Percentiles rank a stretch among this genome's conserved stretches.
Evolutionary conservation across 1,284 basidiomycete genomes (phyloP).

Genomic region (Microbotryum lychnidis-dioicae): DNA sequence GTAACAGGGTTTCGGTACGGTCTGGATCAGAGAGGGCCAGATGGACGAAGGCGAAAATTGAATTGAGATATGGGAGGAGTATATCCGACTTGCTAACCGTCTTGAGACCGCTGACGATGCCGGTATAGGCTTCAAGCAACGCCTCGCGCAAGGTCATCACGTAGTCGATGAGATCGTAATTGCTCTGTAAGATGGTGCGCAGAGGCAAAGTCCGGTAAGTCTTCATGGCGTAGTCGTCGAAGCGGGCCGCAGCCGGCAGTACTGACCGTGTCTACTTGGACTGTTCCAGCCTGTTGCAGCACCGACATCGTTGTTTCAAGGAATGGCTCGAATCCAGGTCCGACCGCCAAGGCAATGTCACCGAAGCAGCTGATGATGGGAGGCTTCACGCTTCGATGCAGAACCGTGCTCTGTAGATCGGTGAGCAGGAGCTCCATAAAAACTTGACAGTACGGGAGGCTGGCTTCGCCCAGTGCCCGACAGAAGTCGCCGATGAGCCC

Average conservation of each 20-base stretch:
- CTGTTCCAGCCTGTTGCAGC: slow-evolving; percentile 76
- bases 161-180: slow-evolving; percentile 87
- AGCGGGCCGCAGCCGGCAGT: slow-evolving; percentile 7
- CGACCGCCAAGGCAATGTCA: slow-evolving; percentile 90
- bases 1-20: slow-evolving; percentile 67
- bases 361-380: slow-evolving; percentile 92
- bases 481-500: slow-evolving; percentile 94
- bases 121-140: slow-evolving; percentile 93
- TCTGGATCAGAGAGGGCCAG: slow-evolving; percentile 75
- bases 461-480: slow-evolving; percentile 77
- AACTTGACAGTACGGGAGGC: slow-evolving; percentile 68
- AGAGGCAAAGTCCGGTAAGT: neutral
- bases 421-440: slow-evolving; percentile 89
- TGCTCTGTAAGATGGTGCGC: slow-evolving; percentile 48
- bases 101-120: slow-evolving; percentile 85
- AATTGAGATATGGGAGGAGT: slow-evolving; percentile 64
- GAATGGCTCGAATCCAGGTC: slow-evolving; percentile 77
- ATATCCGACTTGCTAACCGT: slow-evolving; percentile 66
- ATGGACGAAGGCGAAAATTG: slow-evolving; percentile 74
- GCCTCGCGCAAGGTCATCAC: slow-evolving; percentile 84
- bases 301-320: slow-evolving; percentile 85
- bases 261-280: slow-evolving; percentile 73
- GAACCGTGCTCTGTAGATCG: slow-evolving; percentile 80
- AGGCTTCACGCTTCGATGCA: slow-evolving; percentile 94
- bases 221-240: neutral